Base-by-base conservation (phyloP, 2,329 filamentous ascomycete species). In the Lasiodiplodia gonubiensis region DNA sequence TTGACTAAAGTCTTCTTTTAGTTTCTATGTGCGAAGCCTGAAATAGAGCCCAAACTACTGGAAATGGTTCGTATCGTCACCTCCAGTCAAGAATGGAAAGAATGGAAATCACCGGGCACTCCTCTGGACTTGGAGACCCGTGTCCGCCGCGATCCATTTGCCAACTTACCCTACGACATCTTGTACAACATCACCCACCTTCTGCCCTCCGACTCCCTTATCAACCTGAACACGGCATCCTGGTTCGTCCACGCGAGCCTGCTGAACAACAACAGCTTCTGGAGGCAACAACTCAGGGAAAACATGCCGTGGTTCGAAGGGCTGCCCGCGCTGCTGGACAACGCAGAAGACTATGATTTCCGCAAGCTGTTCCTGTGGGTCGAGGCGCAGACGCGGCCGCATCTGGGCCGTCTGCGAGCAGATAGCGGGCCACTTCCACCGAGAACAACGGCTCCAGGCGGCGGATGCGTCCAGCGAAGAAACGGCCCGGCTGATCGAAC, bases 301-400 rank as follows among this genome's bases (percentile, higher is more conserved):
- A 11, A n/a, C n/a, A 59, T 27, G n/a, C 54, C 54, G 12, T 59
- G 54, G 54, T 59, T 59, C 33, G 25, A 42, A 25, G 35, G 46
- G 8, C 35, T 60, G 4, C 35, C 27, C 18, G 1, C 7, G 2
- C 25, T 60, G 3, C 10, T 60, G 4, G 35, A 42, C 2, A 35
- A 60, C 21, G 6, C 16, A 12, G 16, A 42, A 46, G 33, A 21
- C n/a, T 4, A 10, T 23, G 65, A 74, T 48, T 71, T 49, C 52
- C 70, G 70, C 55, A 52, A 48, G 11, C 39, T 70, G 4, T 74
- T 72, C 35, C 63, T 75, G 11, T 76, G 74, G 72, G 46, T 74
- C 12, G 54, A 73, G 30, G 53, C 48, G 35, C 30, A 67, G 8
- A 73, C 74, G 1, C 68, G 25, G 14, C 69, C 72, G 16, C 14